These are phyloP conservation scores for Fusarium subtropicale DNA, from an alignment of 2,329 filamentous ascomycete genomes.

Conservation along the genomic window DNA sequence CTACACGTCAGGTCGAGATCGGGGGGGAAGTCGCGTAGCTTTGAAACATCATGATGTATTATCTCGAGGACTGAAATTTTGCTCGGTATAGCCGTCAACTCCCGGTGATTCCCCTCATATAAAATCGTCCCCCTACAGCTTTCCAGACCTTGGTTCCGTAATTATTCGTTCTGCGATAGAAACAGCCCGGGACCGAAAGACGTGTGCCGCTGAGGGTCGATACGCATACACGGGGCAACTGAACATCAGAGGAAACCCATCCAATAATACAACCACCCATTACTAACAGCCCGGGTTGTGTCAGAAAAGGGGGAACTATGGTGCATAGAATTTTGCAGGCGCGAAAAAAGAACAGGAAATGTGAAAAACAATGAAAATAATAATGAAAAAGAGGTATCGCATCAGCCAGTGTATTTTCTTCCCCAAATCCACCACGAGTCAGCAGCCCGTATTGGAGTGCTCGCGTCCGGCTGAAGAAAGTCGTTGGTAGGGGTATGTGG, in stretches of 20 bases:
- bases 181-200: slow-evolving; percentile 36
- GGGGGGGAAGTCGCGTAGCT: slow-evolving; percentile 13
- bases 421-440: slow-evolving; percentile 43
- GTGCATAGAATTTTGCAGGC: slow-evolving; percentile 52
- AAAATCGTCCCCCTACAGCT: slow-evolving; percentile 38
- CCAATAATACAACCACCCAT: slow-evolving; percentile 54
- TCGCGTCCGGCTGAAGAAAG: slow-evolving; percentile 41
- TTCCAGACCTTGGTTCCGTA: slow-evolving; percentile 38
- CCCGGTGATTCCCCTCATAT: slow-evolving; percentile 42
- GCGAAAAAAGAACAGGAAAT: slow-evolving; percentile 42
- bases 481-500: slow-evolving; percentile 49
- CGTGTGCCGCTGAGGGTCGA: slow-evolving; percentile 32
- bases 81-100: slow-evolving; percentile 52
- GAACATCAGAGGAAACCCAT: slow-evolving; percentile 49
- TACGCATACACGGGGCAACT: slow-evolving; percentile 46
- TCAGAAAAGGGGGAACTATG: slow-evolving; percentile 50
- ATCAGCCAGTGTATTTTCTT: slow-evolving; percentile 47
- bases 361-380: slow-evolving; percentile 40
- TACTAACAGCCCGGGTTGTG: slow-evolving; percentile 49
- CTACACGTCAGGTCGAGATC: neutral
- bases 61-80: slow-evolving; percentile 52
- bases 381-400: slow-evolving; percentile 53
- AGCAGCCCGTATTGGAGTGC: slow-evolving; percentile 42
- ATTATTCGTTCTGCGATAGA: slow-evolving; percentile 36
- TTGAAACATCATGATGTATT: slow-evolving; percentile 55